Conservation (phyloP, 345 rosid species). For the Trapa bicornis region DNA sequence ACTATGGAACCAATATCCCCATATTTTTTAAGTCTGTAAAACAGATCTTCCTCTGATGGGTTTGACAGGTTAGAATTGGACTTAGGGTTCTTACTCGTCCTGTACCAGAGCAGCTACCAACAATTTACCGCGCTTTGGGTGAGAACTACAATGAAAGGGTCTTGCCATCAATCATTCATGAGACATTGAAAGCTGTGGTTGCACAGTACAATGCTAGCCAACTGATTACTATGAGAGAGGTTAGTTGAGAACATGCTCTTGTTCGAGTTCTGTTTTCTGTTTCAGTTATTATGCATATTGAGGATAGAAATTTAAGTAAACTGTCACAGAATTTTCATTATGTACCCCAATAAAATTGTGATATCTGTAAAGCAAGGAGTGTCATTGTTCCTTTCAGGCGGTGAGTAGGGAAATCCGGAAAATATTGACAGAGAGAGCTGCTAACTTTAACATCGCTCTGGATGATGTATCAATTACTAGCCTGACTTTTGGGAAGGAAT, state of each 20-base stretch:
- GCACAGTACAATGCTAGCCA: slow-evolving; percentile 99
- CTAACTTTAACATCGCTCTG: slow-evolving; percentile 58
- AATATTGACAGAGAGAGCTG: slow-evolving; percentile 73
- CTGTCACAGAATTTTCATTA: background rate
- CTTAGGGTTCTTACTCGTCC: slow-evolving; percentile 97
- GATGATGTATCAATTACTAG: slow-evolving; percentile 91
- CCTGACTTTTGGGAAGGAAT: slow-evolving; percentile 88
- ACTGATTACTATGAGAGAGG: slow-evolving; percentile 95
- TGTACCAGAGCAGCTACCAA: slow-evolving; percentile 50
- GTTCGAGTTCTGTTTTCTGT: background rate
- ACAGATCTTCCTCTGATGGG: background rate
- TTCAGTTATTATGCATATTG: background rate
- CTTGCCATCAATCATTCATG: slow-evolving; percentile 84
- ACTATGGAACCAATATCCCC: background rate
- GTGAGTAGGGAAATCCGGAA: slow-evolving; percentile 90
- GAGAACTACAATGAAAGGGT: slow-evolving; percentile 91
- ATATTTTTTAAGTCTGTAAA: background rate
- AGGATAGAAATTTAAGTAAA: background rate
- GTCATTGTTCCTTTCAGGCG: slow-evolving; percentile 20
- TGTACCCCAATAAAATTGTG: background rate
- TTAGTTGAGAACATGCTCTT: slow-evolving; percentile 10
- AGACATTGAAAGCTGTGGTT: slow-evolving; percentile 87
- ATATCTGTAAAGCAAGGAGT: background rate
- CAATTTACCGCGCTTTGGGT: slow-evolving; percentile 70
- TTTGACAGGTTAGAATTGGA: slow-evolving; percentile 75